Base-by-base conservation (phyloP, 2,329 filamentous ascomycete genomes). In the Epicoccum nigrum region DNA sequence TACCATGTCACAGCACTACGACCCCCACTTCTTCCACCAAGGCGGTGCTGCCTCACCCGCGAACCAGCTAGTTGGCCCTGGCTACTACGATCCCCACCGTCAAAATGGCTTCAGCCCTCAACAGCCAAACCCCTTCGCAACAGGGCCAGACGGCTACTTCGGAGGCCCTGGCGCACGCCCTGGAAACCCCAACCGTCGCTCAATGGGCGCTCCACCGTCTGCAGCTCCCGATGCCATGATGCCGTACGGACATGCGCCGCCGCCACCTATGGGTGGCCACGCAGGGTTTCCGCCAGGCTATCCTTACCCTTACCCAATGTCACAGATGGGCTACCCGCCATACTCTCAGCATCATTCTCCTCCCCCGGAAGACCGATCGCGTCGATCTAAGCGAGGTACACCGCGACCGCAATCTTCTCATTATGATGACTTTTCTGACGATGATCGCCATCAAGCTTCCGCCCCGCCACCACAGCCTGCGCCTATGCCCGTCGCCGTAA, bases 101-200 rank as follows among this genome's bases (percentile, higher is more conserved):
- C 52, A 54, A 16, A 65, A 65, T 27, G 64, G 64, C 17, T 69
- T 69, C 49, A 59, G 60, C 5, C 60, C 58, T 17, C 53, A 53
- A 35, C 56, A 51, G 30, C 54, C 57, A 5, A 77, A 76, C 51
- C 75, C 75, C 1, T 77, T 77, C 53, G 60, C 71, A 9, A 58
- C 70, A 9, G 55, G 54, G 2, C 68, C 67, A 28, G 54, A 58
- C 17, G 59, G 51, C 13, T 78, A 77, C 60, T 77, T 77, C 44
- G 56, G 59, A 12, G 59, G 28, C 15, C 49, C 21, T 13, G 11
- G 27, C 20, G 32, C 43, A 2, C 49, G 34, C 9, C 23, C 27
- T 8, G 34, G 60, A 31, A 63, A 60, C 41, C 51, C 58, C 19
- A 67, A 73, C 50, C 68, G 68, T 48, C 68, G 69, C 46, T 73